Percentiles rank a stretch among this genome's conserved stretches.
Conservation (phyloP, 139 green algal species). For the Raphidocelis subcapitata region DNA sequence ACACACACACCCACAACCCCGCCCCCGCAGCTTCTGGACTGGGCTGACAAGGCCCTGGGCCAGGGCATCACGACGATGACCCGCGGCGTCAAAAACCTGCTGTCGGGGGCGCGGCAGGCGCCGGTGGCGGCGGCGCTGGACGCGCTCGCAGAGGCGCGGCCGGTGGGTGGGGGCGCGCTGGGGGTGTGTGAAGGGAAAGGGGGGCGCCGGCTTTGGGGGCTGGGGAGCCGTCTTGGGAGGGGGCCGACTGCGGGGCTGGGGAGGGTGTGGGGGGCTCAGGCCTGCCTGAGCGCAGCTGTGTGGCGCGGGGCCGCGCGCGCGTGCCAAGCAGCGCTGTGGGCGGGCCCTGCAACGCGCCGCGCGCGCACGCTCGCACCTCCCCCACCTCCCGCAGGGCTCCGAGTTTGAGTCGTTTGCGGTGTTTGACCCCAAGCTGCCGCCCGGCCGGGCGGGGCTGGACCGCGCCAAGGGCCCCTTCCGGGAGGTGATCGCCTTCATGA, state of each 20-base stretch:
- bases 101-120: conserved; percentile 65
- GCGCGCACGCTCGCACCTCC: too few species aligned
- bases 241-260: too few species aligned
- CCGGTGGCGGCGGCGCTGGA: conserved; percentile 87
- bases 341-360: too few species aligned
- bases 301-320: too few species aligned
- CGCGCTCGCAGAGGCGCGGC: conserved; percentile 83
- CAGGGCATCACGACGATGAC: conserved; percentile 86
- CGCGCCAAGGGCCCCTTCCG: conserved; percentile 59
- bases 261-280: too few species aligned
- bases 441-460: conserved; percentile 29
- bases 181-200: too few species aligned
- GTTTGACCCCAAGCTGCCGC: conserved; percentile 86
- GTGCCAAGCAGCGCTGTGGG: too few species aligned
- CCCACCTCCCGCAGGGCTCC: too few species aligned
- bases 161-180: too few species aligned
- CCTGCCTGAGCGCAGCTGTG: too few species aligned
- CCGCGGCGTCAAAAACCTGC: conserved; percentile 91
- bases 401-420: conserved; percentile 78
- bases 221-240: not conserved
- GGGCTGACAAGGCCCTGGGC: conserved; percentile 91
- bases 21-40: conserved; percentile 91
- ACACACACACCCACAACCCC: too few species aligned
- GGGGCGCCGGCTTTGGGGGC: not conserved
- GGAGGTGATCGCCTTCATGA: conserved; percentile 96